Evolutionary conservation across 441 rosid genomes (phyloP).

Genomic region (Syzygium malaccense): DNA sequence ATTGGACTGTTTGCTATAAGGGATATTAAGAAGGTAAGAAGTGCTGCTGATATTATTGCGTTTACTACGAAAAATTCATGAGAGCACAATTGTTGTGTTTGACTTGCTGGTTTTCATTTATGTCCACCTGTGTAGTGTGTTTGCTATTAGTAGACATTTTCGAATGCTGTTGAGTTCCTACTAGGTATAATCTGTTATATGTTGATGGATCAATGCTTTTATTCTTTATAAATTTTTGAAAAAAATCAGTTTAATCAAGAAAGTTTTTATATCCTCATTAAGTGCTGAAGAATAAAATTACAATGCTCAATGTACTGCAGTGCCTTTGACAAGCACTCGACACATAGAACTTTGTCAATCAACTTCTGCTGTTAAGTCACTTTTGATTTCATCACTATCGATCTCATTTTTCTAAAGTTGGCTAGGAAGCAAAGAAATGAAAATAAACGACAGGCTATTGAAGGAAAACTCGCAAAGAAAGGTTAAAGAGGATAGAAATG

Average conservation of each 20-base stretch:
- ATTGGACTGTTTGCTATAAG: constrained; percentile 90
- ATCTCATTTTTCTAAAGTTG: not conserved
- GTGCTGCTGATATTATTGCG: not conserved
- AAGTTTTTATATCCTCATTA: not conserved
- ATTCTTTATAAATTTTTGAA: not conserved
- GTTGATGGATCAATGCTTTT: not conserved
- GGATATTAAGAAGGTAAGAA: constrained; percentile 77
- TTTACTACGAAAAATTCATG: not conserved
- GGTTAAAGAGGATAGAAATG: not conserved
- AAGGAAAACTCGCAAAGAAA: not conserved
- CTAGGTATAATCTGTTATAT: not conserved
- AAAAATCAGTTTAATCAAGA: not conserved
- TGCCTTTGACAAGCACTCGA: not conserved
- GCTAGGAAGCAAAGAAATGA: not conserved
- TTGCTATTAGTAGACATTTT: not conserved
- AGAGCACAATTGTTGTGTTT: not conserved
- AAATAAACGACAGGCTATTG: not conserved
- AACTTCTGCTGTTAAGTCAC: not conserved
- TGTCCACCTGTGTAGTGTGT: not conserved
- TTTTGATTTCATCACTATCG: not conserved
- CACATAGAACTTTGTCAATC: not conserved
- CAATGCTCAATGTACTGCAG: not conserved
- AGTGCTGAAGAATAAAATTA: not conserved
- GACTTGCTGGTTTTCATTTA: not conserved
- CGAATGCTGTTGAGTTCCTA: not conserved